phyloP scores from a whole-genome alignment of 331 rosid genomes.

The Quercus lobata region DNA sequence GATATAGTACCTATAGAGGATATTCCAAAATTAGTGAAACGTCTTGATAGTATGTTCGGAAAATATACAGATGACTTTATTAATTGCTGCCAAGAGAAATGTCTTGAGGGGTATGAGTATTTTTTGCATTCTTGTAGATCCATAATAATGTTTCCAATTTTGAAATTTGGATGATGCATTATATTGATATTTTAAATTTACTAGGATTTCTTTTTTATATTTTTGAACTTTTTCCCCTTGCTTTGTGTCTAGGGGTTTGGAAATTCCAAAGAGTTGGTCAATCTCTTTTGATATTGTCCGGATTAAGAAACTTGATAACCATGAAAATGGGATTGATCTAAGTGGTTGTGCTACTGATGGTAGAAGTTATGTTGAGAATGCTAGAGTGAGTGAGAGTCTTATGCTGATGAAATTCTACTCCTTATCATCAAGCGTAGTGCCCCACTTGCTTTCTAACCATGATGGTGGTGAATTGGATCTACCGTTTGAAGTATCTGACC shows the following conservation, averaged over 20 bases:
- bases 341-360: conserved; percentile 29
- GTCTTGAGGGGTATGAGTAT: conserved; percentile 40
- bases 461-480: conserved; percentile 52
- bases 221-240: not conserved
- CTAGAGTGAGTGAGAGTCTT: conserved; percentile 57
- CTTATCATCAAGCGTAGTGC: conserved; percentile 36
- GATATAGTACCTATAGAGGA: conserved; percentile 41
- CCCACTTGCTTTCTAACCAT: conserved; percentile 54
- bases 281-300: conserved; percentile 23
- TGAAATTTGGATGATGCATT: not conserved
- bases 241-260: conserved; percentile 37
- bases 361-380: conserved; percentile 59
- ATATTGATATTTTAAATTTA: not conserved
- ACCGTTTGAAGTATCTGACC: conserved; percentile 62
- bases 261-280: conserved; percentile 51
- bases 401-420: conserved; percentile 68
- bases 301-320: conserved; percentile 21
- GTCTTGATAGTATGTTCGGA: conserved; percentile 40
- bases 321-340: conserved; percentile 18
- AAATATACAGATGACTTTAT: conserved; percentile 41
- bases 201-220: not conserved
- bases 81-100: conserved; percentile 35
- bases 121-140: not conserved
- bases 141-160: not conserved
- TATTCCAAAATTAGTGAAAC: conserved; percentile 35